Evolutionary conservation across 2,329 filamentous ascomycete species (phyloP).

Genomic region (Pyricularia grisea): DNA sequence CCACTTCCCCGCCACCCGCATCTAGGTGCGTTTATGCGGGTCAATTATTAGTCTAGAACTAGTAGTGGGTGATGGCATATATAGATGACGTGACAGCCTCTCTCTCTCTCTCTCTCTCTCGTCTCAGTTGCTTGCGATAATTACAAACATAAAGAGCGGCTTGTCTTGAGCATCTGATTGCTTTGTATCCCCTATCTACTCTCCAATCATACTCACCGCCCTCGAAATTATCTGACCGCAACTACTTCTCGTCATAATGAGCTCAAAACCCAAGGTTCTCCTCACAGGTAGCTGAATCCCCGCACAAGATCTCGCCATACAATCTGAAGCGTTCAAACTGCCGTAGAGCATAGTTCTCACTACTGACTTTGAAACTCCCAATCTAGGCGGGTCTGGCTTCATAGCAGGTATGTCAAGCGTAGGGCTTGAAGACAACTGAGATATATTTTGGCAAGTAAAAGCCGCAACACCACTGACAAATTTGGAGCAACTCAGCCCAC

Average conservation of each 20-base stretch:
- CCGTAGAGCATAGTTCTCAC: neutral
- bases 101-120: no score
- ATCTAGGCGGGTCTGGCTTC: conserved; percentile 39
- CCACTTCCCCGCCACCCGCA: neutral
- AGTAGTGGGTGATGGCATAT: neutral
- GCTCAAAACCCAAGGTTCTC: conserved; percentile 27
- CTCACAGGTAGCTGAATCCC: conserved; percentile 27
- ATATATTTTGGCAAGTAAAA: conserved; percentile 3
- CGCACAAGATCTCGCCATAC: neutral
- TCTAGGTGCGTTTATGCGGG: neutral
- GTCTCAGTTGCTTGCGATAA: no score
- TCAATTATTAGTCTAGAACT: neutral
- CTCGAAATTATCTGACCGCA: neutral
- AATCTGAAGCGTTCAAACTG: neutral
- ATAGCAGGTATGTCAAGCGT: conserved; percentile 31
- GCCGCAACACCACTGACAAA: neutral
- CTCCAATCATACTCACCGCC: neutral
- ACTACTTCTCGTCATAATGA: conserved; percentile 23
- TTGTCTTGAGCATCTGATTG: no score
- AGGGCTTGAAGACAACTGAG: neutral
- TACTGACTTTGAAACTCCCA: conserved; percentile 4
- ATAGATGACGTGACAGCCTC: neutral
- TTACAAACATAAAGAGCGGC: no score
- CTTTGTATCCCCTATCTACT: no score
- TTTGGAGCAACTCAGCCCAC: conserved; percentile 29